Evolutionary conservation across 208 protist genomes (phyloP).

Genomic region (Wallacemonas rigidus): DNA sequence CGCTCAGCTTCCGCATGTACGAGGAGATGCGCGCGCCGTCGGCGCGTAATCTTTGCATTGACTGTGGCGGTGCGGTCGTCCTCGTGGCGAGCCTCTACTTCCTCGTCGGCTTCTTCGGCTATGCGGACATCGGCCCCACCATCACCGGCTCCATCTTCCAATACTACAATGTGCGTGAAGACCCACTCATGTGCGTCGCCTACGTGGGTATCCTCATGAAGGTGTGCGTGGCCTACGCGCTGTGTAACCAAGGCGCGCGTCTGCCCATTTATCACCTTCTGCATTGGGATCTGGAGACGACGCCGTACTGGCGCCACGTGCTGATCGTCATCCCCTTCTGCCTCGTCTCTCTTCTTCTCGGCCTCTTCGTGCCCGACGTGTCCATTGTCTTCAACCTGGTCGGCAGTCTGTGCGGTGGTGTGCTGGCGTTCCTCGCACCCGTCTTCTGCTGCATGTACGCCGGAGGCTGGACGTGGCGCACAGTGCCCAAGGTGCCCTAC

Average conservation of each 20-base stretch:
- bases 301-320: slow-evolving; percentile 40
- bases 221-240: slow-evolving; percentile 56
- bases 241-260: slow-evolving; percentile 40
- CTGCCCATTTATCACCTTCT: slow-evolving; percentile 45
- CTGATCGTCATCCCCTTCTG: slow-evolving; percentile 30
- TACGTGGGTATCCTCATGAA: slow-evolving; percentile 58
- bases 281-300: slow-evolving; percentile 28
- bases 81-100: slow-evolving; percentile 53
- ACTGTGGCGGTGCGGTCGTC: slow-evolving; percentile 33
- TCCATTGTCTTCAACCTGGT: slow-evolving; percentile 68
- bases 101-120: slow-evolving; percentile 65
- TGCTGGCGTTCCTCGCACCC: slow-evolving; percentile 66
- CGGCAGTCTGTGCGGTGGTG: slow-evolving; percentile 55
- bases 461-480: slow-evolving; percentile 41
- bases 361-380: slow-evolving; percentile 67
- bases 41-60: slow-evolving; percentile 16
- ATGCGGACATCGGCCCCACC: slow-evolving; percentile 46
- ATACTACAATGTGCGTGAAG: slow-evolving; percentile 29
- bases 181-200: slow-evolving; percentile 47
- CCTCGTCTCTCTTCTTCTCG: slow-evolving; percentile 39
- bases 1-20: slow-evolving; percentile 44
- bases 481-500: slow-evolving; percentile 20
- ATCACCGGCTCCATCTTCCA: slow-evolving; percentile 39
- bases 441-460: slow-evolving; percentile 59
- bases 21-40: slow-evolving; percentile 34